These are phyloP conservation scores for Ascochyta lentis DNA, from an alignment of 2,329 filamentous ascomycete species.

Conservation along the genomic window DNA sequence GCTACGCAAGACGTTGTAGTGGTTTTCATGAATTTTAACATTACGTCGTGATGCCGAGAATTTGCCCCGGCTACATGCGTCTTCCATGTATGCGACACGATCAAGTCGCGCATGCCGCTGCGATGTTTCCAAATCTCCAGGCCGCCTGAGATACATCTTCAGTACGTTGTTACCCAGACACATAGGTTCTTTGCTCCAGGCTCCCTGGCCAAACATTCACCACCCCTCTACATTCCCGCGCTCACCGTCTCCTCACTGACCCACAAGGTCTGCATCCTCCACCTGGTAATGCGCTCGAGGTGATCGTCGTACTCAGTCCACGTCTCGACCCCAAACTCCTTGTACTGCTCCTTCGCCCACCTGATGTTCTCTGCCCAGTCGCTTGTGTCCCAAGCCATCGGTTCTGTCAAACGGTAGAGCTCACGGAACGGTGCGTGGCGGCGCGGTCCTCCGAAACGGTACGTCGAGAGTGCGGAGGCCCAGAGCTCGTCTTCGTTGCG, in stretches of 20 bases:
- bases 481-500: constrained; percentile 6
- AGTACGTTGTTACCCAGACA: neutral
- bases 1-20: too few species aligned
- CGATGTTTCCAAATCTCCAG: neutral
- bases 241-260: constrained; percentile 30
- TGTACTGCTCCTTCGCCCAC: constrained; percentile 38
- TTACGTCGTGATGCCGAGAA: too few species aligned
- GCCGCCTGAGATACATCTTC: neutral
- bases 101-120: neutral
- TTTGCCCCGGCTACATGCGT: neutral
- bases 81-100: neutral
- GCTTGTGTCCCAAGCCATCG: constrained; percentile 19
- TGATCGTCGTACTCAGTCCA: constrained; percentile 40
- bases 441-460: constrained; percentile 29
- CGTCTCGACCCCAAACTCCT: constrained; percentile 23
- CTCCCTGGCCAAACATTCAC: too few species aligned
- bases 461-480: neutral
- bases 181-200: neutral
- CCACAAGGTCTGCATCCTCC: constrained; percentile 30
- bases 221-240: neutral
- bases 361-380: constrained; percentile 37
- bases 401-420: constrained; percentile 15
- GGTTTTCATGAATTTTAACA: too few species aligned
- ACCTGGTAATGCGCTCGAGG: constrained; percentile 30
- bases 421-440: constrained; percentile 24